phyloP scores from a whole-genome alignment of 176 grass and related monocot genomes.

The Zoysia japonica region DNA sequence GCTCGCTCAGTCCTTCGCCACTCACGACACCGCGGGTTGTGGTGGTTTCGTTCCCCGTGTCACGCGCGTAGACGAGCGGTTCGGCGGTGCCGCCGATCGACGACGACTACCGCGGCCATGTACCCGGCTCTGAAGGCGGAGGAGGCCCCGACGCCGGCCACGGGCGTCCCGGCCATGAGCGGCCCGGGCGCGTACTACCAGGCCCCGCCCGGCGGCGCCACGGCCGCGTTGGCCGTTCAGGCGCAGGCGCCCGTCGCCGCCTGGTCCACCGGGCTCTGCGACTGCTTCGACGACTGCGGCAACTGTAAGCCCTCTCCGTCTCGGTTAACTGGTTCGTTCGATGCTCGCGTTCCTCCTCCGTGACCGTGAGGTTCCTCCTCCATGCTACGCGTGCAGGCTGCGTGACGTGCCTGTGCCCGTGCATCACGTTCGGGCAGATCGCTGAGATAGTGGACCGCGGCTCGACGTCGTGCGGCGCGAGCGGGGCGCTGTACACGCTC shows the following conservation, averaged over 20 bases:
- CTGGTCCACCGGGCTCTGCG: conserved; percentile 70
- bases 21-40: background rate
- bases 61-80: background rate
- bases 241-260: conserved; percentile 32
- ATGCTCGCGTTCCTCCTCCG: too few relatives aligned
- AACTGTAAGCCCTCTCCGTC: conserved; percentile 44
- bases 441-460: conserved; percentile 76
- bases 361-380: background rate
- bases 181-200: conserved; percentile 21
- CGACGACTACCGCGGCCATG: background rate
- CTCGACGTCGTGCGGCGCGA: conserved; percentile 59
- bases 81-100: background rate
- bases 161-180: conserved; percentile 30
- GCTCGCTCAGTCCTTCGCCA: background rate
- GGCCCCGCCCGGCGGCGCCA: conserved; percentile 9
- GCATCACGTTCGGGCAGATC: conserved; percentile 73
- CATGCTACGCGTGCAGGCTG: conserved; percentile 32
- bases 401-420: conserved; percentile 68
- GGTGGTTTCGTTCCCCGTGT: background rate
- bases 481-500: conserved; percentile 53
- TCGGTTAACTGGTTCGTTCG: too few relatives aligned
- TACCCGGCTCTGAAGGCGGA: conserved; percentile 26
- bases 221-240: conserved; percentile 28
- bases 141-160: conserved; percentile 8
- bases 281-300: conserved; percentile 60